Conservation (phyloP, 768 basidiomycete species). For the Kwoniella mangroviensis region DNA sequence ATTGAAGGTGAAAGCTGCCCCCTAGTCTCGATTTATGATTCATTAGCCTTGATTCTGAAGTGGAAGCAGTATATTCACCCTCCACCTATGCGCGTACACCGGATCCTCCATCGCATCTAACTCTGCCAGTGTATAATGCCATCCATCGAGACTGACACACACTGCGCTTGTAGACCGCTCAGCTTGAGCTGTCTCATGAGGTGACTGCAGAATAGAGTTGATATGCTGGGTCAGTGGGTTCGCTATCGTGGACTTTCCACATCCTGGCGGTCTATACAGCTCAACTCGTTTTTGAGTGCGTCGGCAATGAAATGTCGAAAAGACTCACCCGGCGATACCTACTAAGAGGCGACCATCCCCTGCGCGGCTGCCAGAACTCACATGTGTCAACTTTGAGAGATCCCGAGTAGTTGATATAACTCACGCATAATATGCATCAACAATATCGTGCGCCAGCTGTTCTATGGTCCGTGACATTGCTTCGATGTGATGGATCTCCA, state of each 20-base stretch:
- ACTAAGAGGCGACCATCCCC: too few relatives aligned
- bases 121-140: conserved; percentile 81
- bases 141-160: conserved; percentile 84
- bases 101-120: conserved; percentile 71
- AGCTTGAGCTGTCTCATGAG: conserved; percentile 11
- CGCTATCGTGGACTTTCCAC: conserved; percentile 82
- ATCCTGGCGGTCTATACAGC: conserved; percentile 64
- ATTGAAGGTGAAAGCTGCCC: conserved; percentile 91
- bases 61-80: conserved; percentile 55
- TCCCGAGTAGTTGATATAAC: too few relatives aligned
- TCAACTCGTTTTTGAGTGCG: too few relatives aligned
- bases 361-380: too few relatives aligned
- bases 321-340: too few relatives aligned
- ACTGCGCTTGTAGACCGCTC: conserved; percentile 60
- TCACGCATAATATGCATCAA: too few relatives aligned
- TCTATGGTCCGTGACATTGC: too few relatives aligned
- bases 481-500: too few relatives aligned
- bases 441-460: too few relatives aligned
- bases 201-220: conserved; percentile 61
- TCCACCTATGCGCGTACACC: conserved; percentile 72
- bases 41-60: neutral
- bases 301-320: too few relatives aligned
- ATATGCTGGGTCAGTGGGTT: conserved; percentile 64
- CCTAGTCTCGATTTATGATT: conserved; percentile 50
- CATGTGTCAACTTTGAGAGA: too few relatives aligned